These are phyloP conservation scores for Solanum virginianum DNA, from an alignment of 257 asterid genomes.

Conservation along the genomic window DNA sequence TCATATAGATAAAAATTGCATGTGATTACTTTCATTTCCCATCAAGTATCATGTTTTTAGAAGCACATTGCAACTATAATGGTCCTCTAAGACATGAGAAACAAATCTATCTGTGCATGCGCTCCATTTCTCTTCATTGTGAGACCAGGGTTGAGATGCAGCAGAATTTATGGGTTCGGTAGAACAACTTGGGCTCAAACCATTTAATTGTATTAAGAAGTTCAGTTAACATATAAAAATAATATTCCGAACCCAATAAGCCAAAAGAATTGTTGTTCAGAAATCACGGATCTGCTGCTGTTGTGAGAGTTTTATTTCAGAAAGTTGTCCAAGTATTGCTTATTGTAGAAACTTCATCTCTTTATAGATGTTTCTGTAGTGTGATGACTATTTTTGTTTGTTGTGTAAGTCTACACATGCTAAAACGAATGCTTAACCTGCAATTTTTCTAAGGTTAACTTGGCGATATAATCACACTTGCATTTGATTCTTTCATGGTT, in stretches of 20 bases:
- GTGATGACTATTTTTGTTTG: not conserved
- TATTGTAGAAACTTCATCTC: not conserved
- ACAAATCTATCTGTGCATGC: not conserved
- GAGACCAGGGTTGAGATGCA: not conserved
- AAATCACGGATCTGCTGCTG: not conserved
- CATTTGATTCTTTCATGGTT: not conserved
- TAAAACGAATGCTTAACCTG: not conserved
- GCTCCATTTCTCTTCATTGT: not conserved
- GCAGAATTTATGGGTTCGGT: not conserved
- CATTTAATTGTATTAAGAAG: not conserved
- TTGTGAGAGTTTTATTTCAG: not conserved
- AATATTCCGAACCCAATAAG: not conserved
- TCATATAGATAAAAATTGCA: not conserved
- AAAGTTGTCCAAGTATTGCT: not conserved
- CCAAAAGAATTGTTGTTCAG: not conserved
- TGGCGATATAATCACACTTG: not conserved
- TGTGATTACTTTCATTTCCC: not conserved
- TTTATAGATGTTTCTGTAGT: not conserved
- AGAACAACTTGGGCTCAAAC: not conserved
- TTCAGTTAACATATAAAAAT: fast-evolving
- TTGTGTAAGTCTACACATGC: not conserved
- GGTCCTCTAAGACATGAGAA: not conserved
- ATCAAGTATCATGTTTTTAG: not conserved
- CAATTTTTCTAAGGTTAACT: not conserved
- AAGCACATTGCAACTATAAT: not conserved